Evolutionary conservation across 305 asterid species (phyloP).

Genomic region (Solanum hybrid): DNA sequence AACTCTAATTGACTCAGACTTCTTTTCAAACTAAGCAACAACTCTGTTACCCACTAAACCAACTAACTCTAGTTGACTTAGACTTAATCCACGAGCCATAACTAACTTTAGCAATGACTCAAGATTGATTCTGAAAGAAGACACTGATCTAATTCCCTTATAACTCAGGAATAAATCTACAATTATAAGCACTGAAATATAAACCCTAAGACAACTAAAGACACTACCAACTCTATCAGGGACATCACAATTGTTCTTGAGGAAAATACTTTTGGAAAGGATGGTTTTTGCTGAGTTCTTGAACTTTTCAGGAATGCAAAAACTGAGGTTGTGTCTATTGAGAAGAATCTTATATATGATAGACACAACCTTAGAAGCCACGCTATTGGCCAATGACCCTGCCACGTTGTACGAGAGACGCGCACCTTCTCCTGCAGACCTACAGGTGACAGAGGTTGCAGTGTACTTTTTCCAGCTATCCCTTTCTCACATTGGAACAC

Average conservation of each 20-base stretch:
- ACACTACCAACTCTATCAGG: background rate
- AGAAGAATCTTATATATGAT: background rate
- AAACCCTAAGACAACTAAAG: background rate
- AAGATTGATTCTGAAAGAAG: background rate
- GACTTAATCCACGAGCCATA: background rate
- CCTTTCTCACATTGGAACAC: background rate
- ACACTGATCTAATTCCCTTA: background rate
- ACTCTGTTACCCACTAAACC: background rate
- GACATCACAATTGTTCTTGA: background rate
- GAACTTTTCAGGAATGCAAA: background rate
- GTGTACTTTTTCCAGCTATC: background rate
- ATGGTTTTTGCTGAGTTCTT: background rate
- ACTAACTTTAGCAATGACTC: background rate
- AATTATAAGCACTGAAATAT: background rate
- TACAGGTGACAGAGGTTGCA: background rate
- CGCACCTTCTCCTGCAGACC: background rate
- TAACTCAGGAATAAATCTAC: background rate
- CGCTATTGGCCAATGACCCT: background rate
- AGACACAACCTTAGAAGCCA: background rate
- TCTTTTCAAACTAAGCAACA: background rate
- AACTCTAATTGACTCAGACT: background rate
- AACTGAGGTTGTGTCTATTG: background rate
- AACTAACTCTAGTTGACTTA: background rate
- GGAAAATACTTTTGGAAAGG: background rate
- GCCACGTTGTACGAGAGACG: background rate